Conservation (phyloP, 2,329 filamentous ascomycete genomes). For the Claviceps spartinae region DNA sequence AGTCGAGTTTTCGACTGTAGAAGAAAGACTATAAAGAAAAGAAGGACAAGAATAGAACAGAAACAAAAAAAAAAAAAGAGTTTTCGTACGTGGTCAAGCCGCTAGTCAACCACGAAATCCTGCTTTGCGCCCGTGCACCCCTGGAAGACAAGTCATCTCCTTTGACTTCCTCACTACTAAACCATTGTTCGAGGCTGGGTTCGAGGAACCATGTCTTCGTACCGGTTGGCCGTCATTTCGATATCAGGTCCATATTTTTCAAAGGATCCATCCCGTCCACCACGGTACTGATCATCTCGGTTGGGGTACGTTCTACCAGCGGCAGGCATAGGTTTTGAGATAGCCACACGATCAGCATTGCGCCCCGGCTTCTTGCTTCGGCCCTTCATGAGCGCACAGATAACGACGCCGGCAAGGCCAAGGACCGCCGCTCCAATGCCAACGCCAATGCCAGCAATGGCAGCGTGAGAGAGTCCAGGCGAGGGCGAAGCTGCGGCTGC, state of each 20-base stretch:
- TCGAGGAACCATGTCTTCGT: slow-evolving; percentile 44
- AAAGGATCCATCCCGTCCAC: slow-evolving; percentile 14
- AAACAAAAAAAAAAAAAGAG: not conserved
- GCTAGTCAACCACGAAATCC: not conserved
- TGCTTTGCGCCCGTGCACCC: not conserved
- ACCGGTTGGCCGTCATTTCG: slow-evolving; percentile 38
- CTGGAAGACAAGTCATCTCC: not conserved
- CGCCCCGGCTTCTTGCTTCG: slow-evolving; percentile 11
- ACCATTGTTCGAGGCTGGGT: slow-evolving; percentile 33
- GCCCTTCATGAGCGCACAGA: slow-evolving; percentile 24
- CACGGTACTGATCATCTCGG: slow-evolving; percentile 15
- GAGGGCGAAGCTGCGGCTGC: slow-evolving; percentile 2
- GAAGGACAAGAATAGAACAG: not conserved
- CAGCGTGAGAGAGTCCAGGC: slow-evolving; percentile 26
- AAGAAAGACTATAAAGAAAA: not conserved
- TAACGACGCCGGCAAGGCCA: slow-evolving; percentile 23
- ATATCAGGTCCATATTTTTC: slow-evolving; percentile 29
- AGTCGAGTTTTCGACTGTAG: not conserved
- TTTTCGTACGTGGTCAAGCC: not conserved
- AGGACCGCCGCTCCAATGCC: slow-evolving; percentile 30
- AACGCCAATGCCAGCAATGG: slow-evolving; percentile 36
- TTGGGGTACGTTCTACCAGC: slow-evolving; percentile 26
- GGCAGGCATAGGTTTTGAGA: slow-evolving; percentile 37
- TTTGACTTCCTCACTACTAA: slow-evolving; percentile 8
- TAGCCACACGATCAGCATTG: slow-evolving; percentile 22